These are phyloP conservation scores for Vinca major DNA, from an alignment of 305 asterid genomes.

Conservation along the genomic window DNA sequence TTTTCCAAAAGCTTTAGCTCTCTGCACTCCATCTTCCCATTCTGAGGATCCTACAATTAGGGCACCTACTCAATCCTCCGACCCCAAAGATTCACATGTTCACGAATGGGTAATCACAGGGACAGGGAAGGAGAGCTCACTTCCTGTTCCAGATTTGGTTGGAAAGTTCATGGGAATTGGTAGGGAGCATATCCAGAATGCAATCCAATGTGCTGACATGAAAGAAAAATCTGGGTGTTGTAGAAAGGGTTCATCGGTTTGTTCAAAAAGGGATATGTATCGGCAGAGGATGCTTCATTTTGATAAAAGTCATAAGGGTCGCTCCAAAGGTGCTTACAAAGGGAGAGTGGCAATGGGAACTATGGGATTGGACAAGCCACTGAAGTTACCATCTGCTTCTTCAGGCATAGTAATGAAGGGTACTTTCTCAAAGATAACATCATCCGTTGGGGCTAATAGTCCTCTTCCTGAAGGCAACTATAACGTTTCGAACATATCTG, in stretches of 20 bases:
- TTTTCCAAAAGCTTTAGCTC: slow-evolving; percentile 17
- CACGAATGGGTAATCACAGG: slow-evolving; percentile 17
- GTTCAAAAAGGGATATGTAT: slow-evolving; percentile 46
- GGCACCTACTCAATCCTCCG: slow-evolving; percentile 17
- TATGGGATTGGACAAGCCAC: slow-evolving; percentile 52
- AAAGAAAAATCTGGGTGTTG: slow-evolving; percentile 37
- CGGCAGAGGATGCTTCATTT: slow-evolving; percentile 52
- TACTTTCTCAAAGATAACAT: slow-evolving; percentile 25
- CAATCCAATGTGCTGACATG: slow-evolving; percentile 15
- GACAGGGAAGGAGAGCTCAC: slow-evolving; percentile 24
- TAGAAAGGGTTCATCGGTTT: slow-evolving; percentile 32
- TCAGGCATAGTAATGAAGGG: slow-evolving; percentile 30
- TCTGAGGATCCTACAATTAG: slow-evolving; percentile 19
- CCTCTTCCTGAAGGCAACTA: slow-evolving; percentile 25
- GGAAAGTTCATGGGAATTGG: slow-evolving; percentile 24
- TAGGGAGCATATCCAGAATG: slow-evolving; percentile 19
- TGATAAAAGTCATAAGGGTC: slow-evolving; percentile 52
- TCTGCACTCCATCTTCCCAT: slow-evolving; percentile 20
- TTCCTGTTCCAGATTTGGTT: slow-evolving; percentile 25
- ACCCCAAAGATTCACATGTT: slow-evolving; percentile 15
- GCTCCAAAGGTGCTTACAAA: slow-evolving; percentile 57
- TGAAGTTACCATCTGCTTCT: slow-evolving; percentile 35
- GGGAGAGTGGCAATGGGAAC: slow-evolving; percentile 56
- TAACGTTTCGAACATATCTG: slow-evolving; percentile 21
- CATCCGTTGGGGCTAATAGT: slow-evolving; percentile 17